Evolutionary conservation across 2,329 filamentous ascomycete genomes (phyloP).

Genomic region (Aspergillus chevalieri): DNA sequence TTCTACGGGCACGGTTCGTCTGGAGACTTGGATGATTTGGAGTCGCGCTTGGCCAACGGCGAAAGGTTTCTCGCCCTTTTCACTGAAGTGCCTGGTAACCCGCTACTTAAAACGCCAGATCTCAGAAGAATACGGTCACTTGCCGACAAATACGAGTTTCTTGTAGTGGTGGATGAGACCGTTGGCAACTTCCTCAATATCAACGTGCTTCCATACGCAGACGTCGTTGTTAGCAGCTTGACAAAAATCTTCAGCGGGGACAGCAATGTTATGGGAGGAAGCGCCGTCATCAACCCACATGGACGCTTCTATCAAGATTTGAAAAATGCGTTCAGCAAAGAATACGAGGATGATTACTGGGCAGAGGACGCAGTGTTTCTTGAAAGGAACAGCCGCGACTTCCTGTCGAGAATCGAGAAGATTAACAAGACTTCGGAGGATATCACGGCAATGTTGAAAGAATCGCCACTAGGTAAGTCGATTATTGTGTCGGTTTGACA

Average conservation of each 20-base stretch:
- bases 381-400: slow-evolving; percentile 93
- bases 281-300: slow-evolving; percentile 58
- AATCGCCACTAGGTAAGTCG: slow-evolving; percentile 47
- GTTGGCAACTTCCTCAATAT: slow-evolving; percentile 96
- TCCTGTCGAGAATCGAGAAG: slow-evolving; percentile 70
- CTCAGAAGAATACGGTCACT: slow-evolving; percentile 71
- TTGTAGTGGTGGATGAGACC: slow-evolving; percentile 89
- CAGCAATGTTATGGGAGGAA: slow-evolving; percentile 96
- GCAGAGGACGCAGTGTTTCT: slow-evolving; percentile 90
- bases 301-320: slow-evolving; percentile 64
- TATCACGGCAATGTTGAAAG: slow-evolving; percentile 65
- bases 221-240: slow-evolving; percentile 87
- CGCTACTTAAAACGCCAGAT: slow-evolving; percentile 77
- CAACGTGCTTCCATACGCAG: slow-evolving; percentile 81
- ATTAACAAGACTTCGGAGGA: slow-evolving; percentile 82
- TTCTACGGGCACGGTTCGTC: slow-evolving; percentile 81
- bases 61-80: slow-evolving; percentile 78
- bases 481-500: background rate
- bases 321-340: slow-evolving; percentile 57
- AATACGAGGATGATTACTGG: slow-evolving; percentile 90
- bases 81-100: slow-evolving; percentile 93
- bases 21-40: slow-evolving; percentile 76
- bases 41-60: slow-evolving; percentile 62
- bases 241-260: slow-evolving; percentile 98
- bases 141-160: slow-evolving; percentile 79